A percentile compares a stretch with the other conserved stretches of the same genome.
phyloP scores from a whole-genome alignment of 108 stramenopile species.

The Stephanodiscus minutulus region DNA sequence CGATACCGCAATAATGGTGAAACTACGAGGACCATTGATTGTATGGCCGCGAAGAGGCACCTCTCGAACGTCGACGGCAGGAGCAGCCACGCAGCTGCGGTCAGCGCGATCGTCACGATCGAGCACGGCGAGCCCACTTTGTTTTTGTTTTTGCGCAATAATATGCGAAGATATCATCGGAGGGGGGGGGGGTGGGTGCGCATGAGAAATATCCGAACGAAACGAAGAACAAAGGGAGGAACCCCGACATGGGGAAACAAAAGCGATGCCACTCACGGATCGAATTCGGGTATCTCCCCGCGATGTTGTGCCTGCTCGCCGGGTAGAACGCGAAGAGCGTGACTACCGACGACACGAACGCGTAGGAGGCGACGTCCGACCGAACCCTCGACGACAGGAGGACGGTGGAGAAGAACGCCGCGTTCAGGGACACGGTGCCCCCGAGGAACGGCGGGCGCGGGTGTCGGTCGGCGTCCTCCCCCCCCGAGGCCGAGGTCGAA shows the following conservation, averaged over 20 bases:
- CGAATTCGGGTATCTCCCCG: conserved; percentile 27
- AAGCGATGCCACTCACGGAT: conserved; percentile 43
- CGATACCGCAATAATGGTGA: conserved; percentile 54
- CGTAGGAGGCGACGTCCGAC: conserved; percentile 49
- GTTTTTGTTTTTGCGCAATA: not conserved
- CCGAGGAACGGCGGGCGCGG: conserved; percentile 68
- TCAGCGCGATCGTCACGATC: conserved; percentile 20
- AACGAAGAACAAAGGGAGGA: not conserved
- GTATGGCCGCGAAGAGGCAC: conserved; percentile 34
- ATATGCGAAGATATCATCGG: not conserved
- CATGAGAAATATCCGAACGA: not conserved
- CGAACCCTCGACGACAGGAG: conserved; percentile 67
- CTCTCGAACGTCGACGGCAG: conserved; percentile 31
- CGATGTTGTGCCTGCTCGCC: conserved; percentile 55
- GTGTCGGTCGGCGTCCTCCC: not conserved
- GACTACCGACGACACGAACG: conserved; percentile 59
- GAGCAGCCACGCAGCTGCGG: conserved; percentile 27
- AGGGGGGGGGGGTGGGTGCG: not conserved
- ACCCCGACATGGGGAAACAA: too few relatives aligned
- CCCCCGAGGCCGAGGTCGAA: not conserved
- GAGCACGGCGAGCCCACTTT: conserved; percentile 32
- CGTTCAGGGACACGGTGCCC: conserved; percentile 72
- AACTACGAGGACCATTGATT: conserved; percentile 36
- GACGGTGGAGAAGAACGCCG: conserved; percentile 72
- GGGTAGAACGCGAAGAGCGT: conserved; percentile 79